phyloP scores from a whole-genome alignment of 306 rosid species.

The Boehmeria nivea region DNA sequence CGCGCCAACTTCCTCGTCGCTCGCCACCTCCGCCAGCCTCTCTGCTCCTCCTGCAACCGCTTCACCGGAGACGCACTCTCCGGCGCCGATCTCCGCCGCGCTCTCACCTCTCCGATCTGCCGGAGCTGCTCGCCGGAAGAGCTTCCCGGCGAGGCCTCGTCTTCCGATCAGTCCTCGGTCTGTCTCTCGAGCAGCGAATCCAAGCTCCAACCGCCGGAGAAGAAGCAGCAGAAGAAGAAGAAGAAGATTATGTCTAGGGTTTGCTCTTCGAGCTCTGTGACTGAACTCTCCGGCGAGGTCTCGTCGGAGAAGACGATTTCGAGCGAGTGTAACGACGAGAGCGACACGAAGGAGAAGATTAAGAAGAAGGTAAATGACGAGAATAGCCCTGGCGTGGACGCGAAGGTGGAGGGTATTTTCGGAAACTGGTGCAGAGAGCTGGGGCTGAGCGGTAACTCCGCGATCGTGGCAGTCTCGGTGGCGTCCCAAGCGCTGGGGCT shows the following conservation, averaged over 20 bases:
- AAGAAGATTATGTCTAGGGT: neutral
- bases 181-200: conserved; percentile 27
- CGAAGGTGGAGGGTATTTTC: conserved; percentile 14
- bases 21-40: conserved; percentile 30
- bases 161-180: conserved; percentile 1
- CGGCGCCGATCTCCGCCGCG: neutral
- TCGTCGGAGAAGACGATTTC: too few species aligned
- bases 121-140: conserved; percentile 14
- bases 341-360: too few species aligned
- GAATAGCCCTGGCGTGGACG: neutral
- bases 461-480: neutral
- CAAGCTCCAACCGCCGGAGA: neutral
- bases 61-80: conserved; percentile 6
- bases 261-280: conserved; percentile 11
- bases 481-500: conserved; percentile 17
- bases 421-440: conserved; percentile 23
- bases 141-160: neutral
- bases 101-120: conserved; percentile 1
- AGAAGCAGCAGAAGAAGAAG: neutral
- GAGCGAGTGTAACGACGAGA: too few species aligned
- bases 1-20: conserved; percentile 40
- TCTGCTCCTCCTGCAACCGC: conserved; percentile 20
- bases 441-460: conserved; percentile 7
- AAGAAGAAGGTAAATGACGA: neutral
- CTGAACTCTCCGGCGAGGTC: conserved; percentile 11